phyloP scores from a whole-genome alignment of 805 yeast species.

The Saccharomycopsis fodiens region DNA sequence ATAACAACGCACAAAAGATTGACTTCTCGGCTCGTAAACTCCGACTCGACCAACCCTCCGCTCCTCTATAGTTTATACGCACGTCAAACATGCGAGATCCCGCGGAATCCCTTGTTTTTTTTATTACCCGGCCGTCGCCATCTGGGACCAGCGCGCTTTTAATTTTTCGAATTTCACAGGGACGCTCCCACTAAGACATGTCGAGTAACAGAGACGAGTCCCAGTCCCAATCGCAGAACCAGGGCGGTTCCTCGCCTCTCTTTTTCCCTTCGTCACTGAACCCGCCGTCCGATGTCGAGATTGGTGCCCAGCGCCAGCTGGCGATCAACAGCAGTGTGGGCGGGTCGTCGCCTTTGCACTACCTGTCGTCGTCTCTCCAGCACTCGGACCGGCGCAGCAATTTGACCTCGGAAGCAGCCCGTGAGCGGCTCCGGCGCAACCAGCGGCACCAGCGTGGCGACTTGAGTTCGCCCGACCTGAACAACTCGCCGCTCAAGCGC shows the following conservation, averaged over 20 bases:
- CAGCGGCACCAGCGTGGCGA: slow-evolving; percentile 57
- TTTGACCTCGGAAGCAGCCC: slow-evolving; percentile 27
- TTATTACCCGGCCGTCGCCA: too few species aligned
- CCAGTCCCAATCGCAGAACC: slow-evolving; percentile 17
- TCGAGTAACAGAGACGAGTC: slow-evolving; percentile 20
- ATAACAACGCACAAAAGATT: too few species aligned
- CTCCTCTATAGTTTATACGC: too few species aligned
- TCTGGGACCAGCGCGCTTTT: too few species aligned
- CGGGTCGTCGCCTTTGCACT: slow-evolving; percentile 39
- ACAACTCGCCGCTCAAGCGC: slow-evolving; percentile 63
- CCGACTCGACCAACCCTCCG: too few species aligned
- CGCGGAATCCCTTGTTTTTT: too few species aligned
- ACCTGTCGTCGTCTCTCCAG: slow-evolving; percentile 30
- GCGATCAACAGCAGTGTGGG: slow-evolving; percentile 25
- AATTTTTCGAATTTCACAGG: too few species aligned
- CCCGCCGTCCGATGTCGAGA: slow-evolving; percentile 25
- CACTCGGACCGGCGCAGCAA: slow-evolving; percentile 29
- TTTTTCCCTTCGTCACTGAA: slow-evolving; percentile 29
- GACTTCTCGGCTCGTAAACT: too few species aligned
- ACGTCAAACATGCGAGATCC: too few species aligned
- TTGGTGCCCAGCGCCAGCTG: slow-evolving; percentile 18
- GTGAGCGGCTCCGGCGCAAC: slow-evolving; percentile 36
- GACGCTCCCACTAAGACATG: too few species aligned
- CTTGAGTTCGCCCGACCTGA: slow-evolving; percentile 56
- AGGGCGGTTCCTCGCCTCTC: slow-evolving; percentile 26